Conservation (phyloP, 1,139 yeast species). For the Spathaspora sp. region DNA sequence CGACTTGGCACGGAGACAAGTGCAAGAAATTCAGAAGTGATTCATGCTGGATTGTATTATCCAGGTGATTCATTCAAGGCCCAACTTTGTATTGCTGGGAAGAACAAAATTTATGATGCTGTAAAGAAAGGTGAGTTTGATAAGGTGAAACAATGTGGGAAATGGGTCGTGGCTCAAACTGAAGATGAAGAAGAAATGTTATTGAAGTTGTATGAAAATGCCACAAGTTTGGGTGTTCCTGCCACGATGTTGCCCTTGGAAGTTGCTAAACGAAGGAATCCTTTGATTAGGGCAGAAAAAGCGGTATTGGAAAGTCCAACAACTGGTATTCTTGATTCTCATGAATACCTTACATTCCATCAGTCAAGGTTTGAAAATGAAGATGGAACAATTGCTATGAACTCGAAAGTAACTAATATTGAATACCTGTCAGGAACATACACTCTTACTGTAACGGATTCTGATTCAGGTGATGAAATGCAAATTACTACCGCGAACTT, state of each 20-base stretch:
- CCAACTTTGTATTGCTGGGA: constrained; percentile 71
- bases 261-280: constrained; percentile 52
- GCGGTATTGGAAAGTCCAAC: constrained; percentile 78
- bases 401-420: constrained; percentile 55
- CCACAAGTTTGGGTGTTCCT: constrained; percentile 56
- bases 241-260: constrained; percentile 51
- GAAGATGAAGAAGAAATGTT: constrained; percentile 62
- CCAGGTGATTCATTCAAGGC: constrained; percentile 70
- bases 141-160: constrained; percentile 66
- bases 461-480: constrained; percentile 26
- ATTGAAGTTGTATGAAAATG: constrained; percentile 49
- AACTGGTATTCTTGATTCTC: constrained; percentile 84
- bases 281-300: constrained; percentile 59
- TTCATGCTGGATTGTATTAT: constrained; percentile 87
- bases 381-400: constrained; percentile 66
- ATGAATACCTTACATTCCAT: constrained; percentile 63
- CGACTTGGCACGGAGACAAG: constrained; percentile 78
- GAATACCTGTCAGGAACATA: constrained; percentile 26
- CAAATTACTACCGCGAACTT: constrained; percentile 56
- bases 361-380: constrained; percentile 50
- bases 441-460: constrained; percentile 29
- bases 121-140: constrained; percentile 34
- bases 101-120: constrained; percentile 56
- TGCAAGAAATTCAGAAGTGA: constrained; percentile 85
- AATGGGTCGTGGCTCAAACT: constrained; percentile 84